phyloP scores from a whole-genome alignment of 148 eudicot genomes.

The Vaccinium vitisidaea region DNA sequence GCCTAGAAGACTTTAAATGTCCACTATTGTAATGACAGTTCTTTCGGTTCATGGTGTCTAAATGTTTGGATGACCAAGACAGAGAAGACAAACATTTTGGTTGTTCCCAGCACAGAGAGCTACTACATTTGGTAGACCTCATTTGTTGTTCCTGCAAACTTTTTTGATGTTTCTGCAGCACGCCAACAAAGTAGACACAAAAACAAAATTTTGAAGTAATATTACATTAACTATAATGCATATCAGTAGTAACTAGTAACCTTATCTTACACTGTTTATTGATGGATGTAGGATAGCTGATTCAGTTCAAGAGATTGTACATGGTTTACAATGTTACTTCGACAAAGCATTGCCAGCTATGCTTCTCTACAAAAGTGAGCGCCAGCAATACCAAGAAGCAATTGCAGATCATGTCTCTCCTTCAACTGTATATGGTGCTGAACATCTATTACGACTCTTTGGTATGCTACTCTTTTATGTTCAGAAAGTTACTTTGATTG shows the following conservation, averaged over 20 bases:
- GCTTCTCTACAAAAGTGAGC: conserved; percentile 91
- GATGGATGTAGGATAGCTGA: conserved; percentile 57
- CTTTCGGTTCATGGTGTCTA: not conserved
- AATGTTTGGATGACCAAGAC: not conserved
- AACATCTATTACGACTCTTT: conserved; percentile 91
- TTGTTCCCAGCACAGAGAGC: not conserved
- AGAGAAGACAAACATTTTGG: not conserved
- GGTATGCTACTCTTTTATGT: conserved; percentile 48
- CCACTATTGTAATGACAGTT: not conserved
- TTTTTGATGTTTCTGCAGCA: not conserved
- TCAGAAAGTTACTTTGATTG: not conserved
- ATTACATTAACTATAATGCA: not conserved
- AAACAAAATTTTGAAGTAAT: not conserved
- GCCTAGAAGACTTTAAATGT: not conserved
- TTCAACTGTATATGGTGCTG: conserved; percentile 90
- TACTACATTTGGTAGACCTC: not conserved
- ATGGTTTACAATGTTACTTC: conserved; percentile 82
- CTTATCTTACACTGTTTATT: not conserved
- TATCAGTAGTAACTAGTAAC: not conserved
- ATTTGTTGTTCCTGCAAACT: not conserved
- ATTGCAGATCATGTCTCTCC: conserved; percentile 70
- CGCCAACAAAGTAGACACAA: not conserved
- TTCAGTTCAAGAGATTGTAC: conserved; percentile 69
- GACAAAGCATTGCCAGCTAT: conserved; percentile 82
- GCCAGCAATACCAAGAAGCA: conserved; percentile 72